Conservation (phyloP, 1,284 basidiomycete genomes). For the Inonotus obliquus region DNA sequence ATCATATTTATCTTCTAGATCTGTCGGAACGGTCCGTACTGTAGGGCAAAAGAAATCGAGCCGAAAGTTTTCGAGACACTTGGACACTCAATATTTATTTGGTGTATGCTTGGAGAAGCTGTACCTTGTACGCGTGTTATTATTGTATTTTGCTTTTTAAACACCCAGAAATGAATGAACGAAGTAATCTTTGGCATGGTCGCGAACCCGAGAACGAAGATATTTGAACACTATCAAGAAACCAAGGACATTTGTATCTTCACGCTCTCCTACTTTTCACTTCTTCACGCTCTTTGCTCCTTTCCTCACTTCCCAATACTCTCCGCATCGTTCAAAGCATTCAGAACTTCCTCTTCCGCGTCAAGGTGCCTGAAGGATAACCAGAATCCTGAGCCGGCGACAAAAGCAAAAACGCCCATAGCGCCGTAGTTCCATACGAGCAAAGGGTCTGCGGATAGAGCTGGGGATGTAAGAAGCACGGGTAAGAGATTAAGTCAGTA, state of each 20-base stretch:
- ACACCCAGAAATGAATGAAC: too few species aligned
- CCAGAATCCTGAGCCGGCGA: conserved; percentile 56
- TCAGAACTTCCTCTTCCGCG: conserved; percentile 57
- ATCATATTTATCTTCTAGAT: neutral
- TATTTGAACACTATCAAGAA: neutral
- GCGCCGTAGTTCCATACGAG: conserved; percentile 50
- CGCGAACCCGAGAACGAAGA: too few species aligned
- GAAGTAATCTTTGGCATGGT: too few species aligned
- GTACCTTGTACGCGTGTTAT: too few species aligned
- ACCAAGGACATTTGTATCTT: neutral
- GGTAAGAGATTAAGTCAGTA: neutral
- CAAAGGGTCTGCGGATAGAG: conserved; percentile 39
- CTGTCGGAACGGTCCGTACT: too few species aligned
- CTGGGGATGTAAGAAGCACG: too few species aligned
- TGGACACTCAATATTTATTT: too few species aligned
- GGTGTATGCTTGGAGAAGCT: too few species aligned
- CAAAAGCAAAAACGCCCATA: conserved; percentile 35
- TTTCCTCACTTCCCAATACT: neutral
- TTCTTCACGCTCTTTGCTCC: neutral
- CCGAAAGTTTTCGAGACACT: too few species aligned
- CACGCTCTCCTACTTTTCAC: neutral
- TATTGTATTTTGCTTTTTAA: too few species aligned
- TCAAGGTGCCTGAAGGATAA: conserved; percentile 56
- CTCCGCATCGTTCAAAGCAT: conserved; percentile 26
- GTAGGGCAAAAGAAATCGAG: too few species aligned